Evolutionary conservation across 495 filamentous ascomycete genomes (phyloP).

Genomic region (Saxophila tyrrhenica): DNA sequence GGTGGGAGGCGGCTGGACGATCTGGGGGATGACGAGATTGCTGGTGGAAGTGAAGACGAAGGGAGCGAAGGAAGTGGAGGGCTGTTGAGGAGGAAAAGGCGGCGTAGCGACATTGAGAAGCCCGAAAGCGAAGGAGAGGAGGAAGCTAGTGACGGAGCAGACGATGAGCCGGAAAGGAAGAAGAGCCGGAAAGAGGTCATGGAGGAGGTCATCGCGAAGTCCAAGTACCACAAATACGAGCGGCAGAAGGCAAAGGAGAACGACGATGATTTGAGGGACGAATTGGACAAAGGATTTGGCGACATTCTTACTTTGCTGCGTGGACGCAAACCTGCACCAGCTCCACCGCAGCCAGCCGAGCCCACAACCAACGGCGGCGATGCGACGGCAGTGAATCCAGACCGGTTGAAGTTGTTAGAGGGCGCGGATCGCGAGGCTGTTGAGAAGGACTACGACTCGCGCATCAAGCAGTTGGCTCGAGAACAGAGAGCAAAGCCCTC

Average conservation of each 20-base stretch:
- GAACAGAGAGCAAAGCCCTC: conserved; percentile 76
- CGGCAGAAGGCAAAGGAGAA: conserved; percentile 88
- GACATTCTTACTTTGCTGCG: conserved; percentile 64
- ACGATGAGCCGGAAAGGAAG: conserved; percentile 54
- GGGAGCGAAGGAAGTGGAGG: conserved; percentile 48
- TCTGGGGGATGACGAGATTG: conserved; percentile 60
- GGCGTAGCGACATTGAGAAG: conserved; percentile 21
- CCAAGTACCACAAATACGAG: conserved; percentile 86
- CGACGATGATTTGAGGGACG: conserved; percentile 79
- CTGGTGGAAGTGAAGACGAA: conserved; percentile 32
- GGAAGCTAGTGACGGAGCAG: conserved; percentile 30
- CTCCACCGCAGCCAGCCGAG: conserved; percentile 31
- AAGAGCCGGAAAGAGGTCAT: conserved; percentile 93
- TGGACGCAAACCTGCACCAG: conserved; percentile 34
- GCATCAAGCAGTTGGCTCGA: conserved; percentile 65
- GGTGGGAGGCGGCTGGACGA: conserved; percentile 59
- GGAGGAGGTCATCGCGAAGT: conserved; percentile 95
- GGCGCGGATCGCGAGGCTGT: conserved; percentile 50
- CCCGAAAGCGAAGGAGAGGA: conserved; percentile 30
- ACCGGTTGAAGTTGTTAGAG: conserved; percentile 45
- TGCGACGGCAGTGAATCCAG: conserved; percentile 41
- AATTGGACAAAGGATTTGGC: conserved; percentile 65
- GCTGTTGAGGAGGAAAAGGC: conserved; percentile 34
- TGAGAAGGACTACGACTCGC: conserved; percentile 75
- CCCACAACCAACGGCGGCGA: conserved; percentile 6